phyloP scores from a whole-genome alignment of 2,329 filamentous ascomycete species.

The Tothia fuscella region DNA sequence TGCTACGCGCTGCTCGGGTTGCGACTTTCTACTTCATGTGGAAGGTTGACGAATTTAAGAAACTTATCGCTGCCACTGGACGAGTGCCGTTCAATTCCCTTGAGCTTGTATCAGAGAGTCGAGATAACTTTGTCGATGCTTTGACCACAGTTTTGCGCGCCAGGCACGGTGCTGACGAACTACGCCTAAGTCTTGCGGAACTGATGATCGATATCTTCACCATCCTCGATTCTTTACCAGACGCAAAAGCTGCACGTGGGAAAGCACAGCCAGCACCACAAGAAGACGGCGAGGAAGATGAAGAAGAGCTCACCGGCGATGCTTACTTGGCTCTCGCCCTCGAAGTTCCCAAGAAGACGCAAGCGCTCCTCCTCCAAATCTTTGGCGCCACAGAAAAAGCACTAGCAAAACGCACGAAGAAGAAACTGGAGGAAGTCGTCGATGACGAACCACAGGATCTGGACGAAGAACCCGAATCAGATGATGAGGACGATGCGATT shows the following conservation, averaged over 20 bases:
- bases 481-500: slow-evolving; percentile 43
- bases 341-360: slow-evolving; percentile 52
- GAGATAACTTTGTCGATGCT: slow-evolving; percentile 39
- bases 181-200: slow-evolving; percentile 64
- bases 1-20: slow-evolving; percentile 62
- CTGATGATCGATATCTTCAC: slow-evolving; percentile 73
- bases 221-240: slow-evolving; percentile 61
- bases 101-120: slow-evolving; percentile 40
- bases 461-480: slow-evolving; percentile 47
- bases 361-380: slow-evolving; percentile 58
- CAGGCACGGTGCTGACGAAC: slow-evolving; percentile 57
- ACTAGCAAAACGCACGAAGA: slow-evolving; percentile 59
- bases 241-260: slow-evolving; percentile 23
- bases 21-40: slow-evolving; percentile 91
- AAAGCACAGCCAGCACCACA: slow-evolving; percentile 22
- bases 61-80: slow-evolving; percentile 2
- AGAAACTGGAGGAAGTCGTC: slow-evolving; percentile 43
- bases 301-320: slow-evolving; percentile 31
- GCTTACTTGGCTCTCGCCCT: slow-evolving; percentile 53
- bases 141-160: slow-evolving; percentile 38
- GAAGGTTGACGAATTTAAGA: slow-evolving; percentile 49
- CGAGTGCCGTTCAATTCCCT: slow-evolving; percentile 45
- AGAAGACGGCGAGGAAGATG: slow-evolving; percentile 16
- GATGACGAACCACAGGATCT: slow-evolving; percentile 63
- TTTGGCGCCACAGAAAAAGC: slow-evolving; percentile 66